A percentile compares a stretch with the other conserved stretches of the same genome.
Conservation (phyloP, 2,329 filamentous ascomycete species). For the Curvularia verruculosa region DNA sequence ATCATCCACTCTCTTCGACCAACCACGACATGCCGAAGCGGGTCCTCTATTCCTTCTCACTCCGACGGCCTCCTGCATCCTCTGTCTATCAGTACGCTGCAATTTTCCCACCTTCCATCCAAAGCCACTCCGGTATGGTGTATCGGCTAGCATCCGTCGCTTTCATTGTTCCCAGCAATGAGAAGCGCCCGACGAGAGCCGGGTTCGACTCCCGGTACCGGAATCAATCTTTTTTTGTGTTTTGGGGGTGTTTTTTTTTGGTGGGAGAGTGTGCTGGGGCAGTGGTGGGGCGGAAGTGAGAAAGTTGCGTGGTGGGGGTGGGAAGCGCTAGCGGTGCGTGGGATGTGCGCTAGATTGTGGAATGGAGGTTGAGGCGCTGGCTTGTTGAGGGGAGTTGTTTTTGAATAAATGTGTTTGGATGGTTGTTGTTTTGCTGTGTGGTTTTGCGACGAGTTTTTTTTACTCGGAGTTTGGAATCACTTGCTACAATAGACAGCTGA, state of each 20-base stretch:
- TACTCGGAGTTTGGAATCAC: no score
- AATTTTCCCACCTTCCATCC: background rate
- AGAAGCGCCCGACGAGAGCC: background rate
- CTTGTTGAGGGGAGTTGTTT: no score
- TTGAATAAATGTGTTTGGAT: no score
- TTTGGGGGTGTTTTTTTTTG: background rate
- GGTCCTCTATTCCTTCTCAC: background rate
- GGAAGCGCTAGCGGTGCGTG: background rate
- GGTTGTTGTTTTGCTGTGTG: no score
- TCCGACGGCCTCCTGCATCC: background rate
- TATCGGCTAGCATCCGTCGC: constrained; percentile 1
- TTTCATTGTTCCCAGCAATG: background rate
- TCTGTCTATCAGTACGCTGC: background rate
- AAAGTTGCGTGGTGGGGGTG: background rate
- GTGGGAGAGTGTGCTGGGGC: background rate
- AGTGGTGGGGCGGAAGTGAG: background rate
- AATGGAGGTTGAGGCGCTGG: no score
- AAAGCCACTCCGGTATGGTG: no score
- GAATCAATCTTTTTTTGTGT: background rate
- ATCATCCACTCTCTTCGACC: background rate
- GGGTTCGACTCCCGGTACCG: background rate
- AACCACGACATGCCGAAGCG: background rate
- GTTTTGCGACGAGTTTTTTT: no score
- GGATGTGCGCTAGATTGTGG: background rate
- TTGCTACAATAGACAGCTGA: no score